Base-by-base conservation (phyloP, 1,284 basidiomycete species). In the Ustilago sp. region DNA sequence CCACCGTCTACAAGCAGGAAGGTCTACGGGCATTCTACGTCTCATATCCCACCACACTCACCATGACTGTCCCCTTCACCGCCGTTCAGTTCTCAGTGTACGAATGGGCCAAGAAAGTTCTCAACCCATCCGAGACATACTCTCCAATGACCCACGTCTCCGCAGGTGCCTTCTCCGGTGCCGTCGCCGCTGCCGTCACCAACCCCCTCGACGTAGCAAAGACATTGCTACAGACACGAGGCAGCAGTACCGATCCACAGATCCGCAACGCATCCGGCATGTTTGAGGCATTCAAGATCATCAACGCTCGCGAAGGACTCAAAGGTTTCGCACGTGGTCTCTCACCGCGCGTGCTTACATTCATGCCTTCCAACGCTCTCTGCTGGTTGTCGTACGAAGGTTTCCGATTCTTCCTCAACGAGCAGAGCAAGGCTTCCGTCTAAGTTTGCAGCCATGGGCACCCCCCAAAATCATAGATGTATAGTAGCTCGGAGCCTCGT, bases 191-290 rank as follows among this genome's bases (percentile, higher is more conserved):
- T 1, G 96, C 94, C 13, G 91, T 98, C 23, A 99, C 97, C 31
- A 99, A 94, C 13, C 97, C 97, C 4, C 89, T 99, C 59, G 97
- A 99, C 86, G 97, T 99, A n/a, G 94, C 95, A 77, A 99, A 99
- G 89, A 97, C 94, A 45, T 90, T 97, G 76, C 88, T 99, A 39
- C 97, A 99, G 87, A 99, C 97, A 34, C 89, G 95, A 65, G 97
- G 97, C 31, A 91, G 91, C 32, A 92, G 93, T 38, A 87, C 88
- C 4, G 95, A 98, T 83, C 85, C 89, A 9, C 91, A 93, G 85
- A 96, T 99, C 81, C 89, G 95, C 72, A 90, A 91, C 76, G 93
- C 92, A 17, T 89, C 89, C 35, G 94, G 95, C 9, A 95, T 99
- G 91, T 70, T 89, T 66, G 93, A 97, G 84, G 97, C 97, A 7